These are phyloP conservation scores for Purshia tridentata DNA, from an alignment of 306 rosid species.

Conservation along the genomic window DNA sequence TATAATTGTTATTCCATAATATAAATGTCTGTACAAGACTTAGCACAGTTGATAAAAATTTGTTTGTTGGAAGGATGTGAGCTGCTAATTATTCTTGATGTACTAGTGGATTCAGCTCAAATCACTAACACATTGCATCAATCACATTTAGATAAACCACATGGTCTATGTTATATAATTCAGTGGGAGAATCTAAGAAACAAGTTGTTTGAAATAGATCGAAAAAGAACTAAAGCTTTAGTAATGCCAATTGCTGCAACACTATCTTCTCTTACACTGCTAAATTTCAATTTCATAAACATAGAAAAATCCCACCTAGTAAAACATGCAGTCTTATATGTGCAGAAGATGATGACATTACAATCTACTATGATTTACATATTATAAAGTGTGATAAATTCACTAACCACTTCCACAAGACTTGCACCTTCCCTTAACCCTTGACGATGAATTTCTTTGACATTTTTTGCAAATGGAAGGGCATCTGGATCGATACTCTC, in stretches of 20 bases:
- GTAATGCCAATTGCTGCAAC: neutral
- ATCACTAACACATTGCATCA: neutral
- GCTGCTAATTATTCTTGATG: neutral
- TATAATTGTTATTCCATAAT: neutral
- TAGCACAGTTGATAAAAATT: neutral
- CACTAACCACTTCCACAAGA: conserved; percentile 92
- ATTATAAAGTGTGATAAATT: conserved; percentile 17
- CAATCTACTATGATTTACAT: neutral
- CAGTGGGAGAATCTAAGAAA: neutral
- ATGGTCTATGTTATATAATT: neutral
- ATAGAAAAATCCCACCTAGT: neutral
- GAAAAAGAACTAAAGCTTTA: neutral
- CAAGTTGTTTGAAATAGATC: neutral
- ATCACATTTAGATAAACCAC: neutral
- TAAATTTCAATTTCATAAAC: neutral
- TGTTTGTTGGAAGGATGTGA: neutral
- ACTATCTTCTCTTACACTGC: neutral
- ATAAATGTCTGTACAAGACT: neutral
- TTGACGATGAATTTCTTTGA: conserved; percentile 79
- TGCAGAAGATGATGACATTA: neutral
- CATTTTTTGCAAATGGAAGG: conserved; percentile 80
- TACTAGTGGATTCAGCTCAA: neutral
- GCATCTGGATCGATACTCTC: conserved; percentile 84
- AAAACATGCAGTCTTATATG: neutral
- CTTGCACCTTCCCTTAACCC: conserved; percentile 94